phyloP scores from a whole-genome alignment of 2,329 filamentous ascomycete species.

The Exophiala aquamarina region DNA sequence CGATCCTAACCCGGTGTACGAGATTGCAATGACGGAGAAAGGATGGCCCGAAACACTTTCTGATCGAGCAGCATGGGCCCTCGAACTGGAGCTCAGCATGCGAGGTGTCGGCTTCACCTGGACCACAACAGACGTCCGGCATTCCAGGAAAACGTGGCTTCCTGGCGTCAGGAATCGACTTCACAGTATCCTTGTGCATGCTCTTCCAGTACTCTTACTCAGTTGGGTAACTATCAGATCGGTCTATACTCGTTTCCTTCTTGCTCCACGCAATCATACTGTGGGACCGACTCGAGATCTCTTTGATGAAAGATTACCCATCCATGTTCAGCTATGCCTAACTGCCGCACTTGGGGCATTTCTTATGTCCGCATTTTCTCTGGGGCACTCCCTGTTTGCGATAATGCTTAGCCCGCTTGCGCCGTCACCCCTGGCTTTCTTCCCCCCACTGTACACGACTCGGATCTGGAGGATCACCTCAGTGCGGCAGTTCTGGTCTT shows the following conservation, averaged over 20 bases:
- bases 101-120: constrained; percentile 46
- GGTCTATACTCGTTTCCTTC: constrained; percentile 31
- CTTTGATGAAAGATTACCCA: constrained; percentile 37
- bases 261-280: constrained; percentile 5
- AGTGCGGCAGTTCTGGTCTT: constrained; percentile 44
- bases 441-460: constrained; percentile 45
- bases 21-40: constrained; percentile 40
- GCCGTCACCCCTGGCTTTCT: constrained; percentile 43
- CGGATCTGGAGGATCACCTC: constrained; percentile 42
- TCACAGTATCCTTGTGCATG: constrained; percentile 42
- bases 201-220: constrained; percentile 36
- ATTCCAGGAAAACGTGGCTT: constrained; percentile 45
- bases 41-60: constrained; percentile 40
- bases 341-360: constrained; percentile 44
- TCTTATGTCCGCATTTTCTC: constrained; percentile 44
- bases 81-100: constrained; percentile 47
- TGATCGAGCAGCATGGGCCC: constrained; percentile 45
- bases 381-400: constrained; percentile 43
- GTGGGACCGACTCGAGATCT: constrained; percentile 18
- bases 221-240: constrained; percentile 37
- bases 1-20: constrained; percentile 33
- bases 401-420: constrained; percentile 40
- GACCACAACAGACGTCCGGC: constrained; percentile 46
- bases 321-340: constrained; percentile 36
- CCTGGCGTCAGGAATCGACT: constrained; percentile 40